Evolutionary conservation across 768 basidiomycete species (phyloP).

Genomic region (Lactarius evosmus): DNA sequence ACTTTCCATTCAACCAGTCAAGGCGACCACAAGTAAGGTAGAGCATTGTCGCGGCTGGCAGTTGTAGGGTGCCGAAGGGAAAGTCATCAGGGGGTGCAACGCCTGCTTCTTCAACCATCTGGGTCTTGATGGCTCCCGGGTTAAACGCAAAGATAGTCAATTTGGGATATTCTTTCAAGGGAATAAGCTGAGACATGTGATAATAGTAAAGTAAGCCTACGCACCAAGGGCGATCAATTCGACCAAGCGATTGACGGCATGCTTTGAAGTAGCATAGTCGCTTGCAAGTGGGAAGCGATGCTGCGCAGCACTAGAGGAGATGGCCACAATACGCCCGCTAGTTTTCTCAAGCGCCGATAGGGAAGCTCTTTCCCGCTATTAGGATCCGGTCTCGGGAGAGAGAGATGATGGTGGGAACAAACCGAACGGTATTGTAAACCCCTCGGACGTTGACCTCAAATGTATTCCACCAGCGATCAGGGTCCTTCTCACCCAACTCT

Average conservation of each 20-base stretch:
- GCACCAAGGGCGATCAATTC: conserved; percentile 15
- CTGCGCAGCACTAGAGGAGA: conserved; percentile 11
- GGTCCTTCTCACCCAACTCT: conserved; percentile 28
- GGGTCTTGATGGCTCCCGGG: conserved; percentile 16
- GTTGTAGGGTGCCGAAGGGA: conserved; percentile 26
- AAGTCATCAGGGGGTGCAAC: conserved; percentile 11
- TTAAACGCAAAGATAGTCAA: conserved; percentile 15
- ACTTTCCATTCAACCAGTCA: conserved; percentile 30
- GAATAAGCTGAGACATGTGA: too few relatives aligned
- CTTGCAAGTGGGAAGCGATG: not conserved
- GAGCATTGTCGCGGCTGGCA: conserved; percentile 32
- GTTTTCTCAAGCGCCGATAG: conserved; percentile 2
- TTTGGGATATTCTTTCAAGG: conserved; percentile 10
- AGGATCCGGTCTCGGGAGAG: not conserved
- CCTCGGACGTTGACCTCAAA: too few relatives aligned
- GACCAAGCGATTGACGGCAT: conserved; percentile 10
- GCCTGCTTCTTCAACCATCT: not conserved
- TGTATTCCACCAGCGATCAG: too few relatives aligned
- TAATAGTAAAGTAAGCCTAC: too few relatives aligned
- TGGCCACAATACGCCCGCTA: conserved; percentile 10
- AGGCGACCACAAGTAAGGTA: conserved; percentile 29
- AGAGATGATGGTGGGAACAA: not conserved
- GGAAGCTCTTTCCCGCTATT: not conserved
- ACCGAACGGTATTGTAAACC: conserved; percentile 31
- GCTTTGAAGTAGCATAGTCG: conserved; percentile 15